Evolutionary conservation across 306 rosid species (phyloP).

Genomic region (Cicer chorassanicum): DNA sequence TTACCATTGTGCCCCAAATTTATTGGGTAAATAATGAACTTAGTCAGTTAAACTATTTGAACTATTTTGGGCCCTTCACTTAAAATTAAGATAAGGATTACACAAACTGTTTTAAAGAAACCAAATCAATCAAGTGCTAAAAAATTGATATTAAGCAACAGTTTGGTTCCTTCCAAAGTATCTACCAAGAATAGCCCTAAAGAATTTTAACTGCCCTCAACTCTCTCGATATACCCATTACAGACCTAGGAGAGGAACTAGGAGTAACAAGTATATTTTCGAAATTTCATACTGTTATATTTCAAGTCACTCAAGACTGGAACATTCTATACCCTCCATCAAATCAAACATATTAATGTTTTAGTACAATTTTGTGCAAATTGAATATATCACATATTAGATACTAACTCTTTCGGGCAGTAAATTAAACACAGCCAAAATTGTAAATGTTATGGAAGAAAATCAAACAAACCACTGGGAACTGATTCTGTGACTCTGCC

Average conservation of each 20-base stretch:
- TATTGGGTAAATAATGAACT: constrained; percentile 15
- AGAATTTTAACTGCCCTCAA: constrained; percentile 27
- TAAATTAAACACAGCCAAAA: constrained; percentile 35
- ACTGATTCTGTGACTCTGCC: constrained; percentile 51
- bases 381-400: constrained; percentile 36
- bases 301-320: constrained; percentile 30
- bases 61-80: constrained; percentile 2
- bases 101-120: constrained; percentile 32
- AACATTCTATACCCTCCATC: constrained; percentile 37
- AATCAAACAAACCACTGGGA: constrained; percentile 58
- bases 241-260: constrained; percentile 29
- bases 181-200: constrained; percentile 18
- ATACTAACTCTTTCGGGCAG: constrained; percentile 16
- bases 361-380: not conserved
- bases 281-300: not conserved
- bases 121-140: constrained; percentile 14
- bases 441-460: constrained; percentile 21
- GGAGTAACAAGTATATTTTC: constrained; percentile 13
- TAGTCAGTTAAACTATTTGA: constrained; percentile 32
- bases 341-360: constrained; percentile 31
- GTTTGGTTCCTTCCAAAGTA: constrained; percentile 35
- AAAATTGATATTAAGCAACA: constrained; percentile 27
- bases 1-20: constrained; percentile 19
- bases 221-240: constrained; percentile 24
- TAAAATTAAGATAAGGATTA: constrained; percentile 29